phyloP scores from a whole-genome alignment of 768 basidiomycete genomes.

The Naganishia kalamii region DNA sequence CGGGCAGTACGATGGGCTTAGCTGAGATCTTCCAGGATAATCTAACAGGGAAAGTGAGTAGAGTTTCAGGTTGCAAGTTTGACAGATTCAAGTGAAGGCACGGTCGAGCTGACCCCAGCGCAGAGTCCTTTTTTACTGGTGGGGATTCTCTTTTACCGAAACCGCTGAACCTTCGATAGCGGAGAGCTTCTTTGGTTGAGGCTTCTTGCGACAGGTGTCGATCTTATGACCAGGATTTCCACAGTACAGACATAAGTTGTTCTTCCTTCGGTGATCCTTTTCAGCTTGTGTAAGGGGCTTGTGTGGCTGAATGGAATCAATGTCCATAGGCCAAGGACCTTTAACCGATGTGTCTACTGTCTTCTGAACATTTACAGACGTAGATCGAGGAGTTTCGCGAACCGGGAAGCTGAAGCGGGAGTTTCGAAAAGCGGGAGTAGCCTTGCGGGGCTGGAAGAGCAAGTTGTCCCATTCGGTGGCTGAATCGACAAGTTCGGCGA shows the following conservation, averaged over 20 bases:
- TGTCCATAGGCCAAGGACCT: background rate
- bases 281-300: background rate
- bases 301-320: background rate
- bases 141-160: background rate
- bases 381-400: background rate
- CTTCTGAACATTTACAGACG: background rate
- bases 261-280: background rate
- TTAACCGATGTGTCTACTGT: background rate
- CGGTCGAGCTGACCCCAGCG: background rate
- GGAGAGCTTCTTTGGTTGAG: background rate
- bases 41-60: background rate
- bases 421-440: background rate
- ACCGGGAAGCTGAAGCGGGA: background rate
- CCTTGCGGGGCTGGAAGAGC: background rate
- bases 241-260: background rate
- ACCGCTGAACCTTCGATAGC: background rate
- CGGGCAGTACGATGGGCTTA: background rate
- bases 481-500: background rate
- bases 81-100: background rate
- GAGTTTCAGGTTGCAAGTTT: background rate
- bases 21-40: background rate
- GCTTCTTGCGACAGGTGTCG: background rate
- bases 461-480: conserved; percentile 1
- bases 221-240: background rate
- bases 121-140: background rate